phyloP scores from a whole-genome alignment of 73 alveolate species.

The Blepharisma japonicum region DNA sequence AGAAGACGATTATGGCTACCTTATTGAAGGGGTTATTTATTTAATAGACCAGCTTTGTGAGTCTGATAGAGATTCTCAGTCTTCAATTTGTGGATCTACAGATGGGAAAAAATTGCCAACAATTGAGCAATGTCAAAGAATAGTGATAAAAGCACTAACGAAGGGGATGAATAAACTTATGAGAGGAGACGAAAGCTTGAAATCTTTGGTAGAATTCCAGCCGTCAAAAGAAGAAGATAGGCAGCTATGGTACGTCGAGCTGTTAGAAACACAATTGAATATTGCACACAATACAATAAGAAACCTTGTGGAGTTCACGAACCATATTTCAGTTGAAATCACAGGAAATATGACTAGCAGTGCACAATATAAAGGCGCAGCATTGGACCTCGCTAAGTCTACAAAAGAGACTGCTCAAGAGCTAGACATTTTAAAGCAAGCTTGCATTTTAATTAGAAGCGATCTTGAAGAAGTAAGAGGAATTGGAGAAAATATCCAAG shows the following conservation, averaged over 20 bases:
- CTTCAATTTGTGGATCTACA: not conserved
- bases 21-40: conserved; percentile 34
- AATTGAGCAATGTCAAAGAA: conserved; percentile 42
- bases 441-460: conserved; percentile 13
- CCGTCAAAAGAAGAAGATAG: conserved; percentile 54
- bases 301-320: conserved; percentile 42
- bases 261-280: conserved; percentile 45
- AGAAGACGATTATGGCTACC: not conserved
- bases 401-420: conserved; percentile 49
- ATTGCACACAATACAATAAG: conserved; percentile 33
- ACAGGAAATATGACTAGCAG: conserved; percentile 50
- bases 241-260: conserved; percentile 60
- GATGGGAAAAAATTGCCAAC: not conserved
- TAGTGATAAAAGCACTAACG: conserved; percentile 31
- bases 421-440: conserved; percentile 19
- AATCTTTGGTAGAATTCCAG: conserved; percentile 7
- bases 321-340: conserved; percentile 41
- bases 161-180: not conserved
- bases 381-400: conserved; percentile 54
- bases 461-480: conserved; percentile 32
- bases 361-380: conserved; percentile 54
- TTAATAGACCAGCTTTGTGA: conserved; percentile 20
- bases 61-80: not conserved
- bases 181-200: not conserved
- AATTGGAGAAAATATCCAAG: conserved; percentile 12